Conservation (phyloP, 306 rosid genomes). For the Chamaecrista fasciculata region DNA sequence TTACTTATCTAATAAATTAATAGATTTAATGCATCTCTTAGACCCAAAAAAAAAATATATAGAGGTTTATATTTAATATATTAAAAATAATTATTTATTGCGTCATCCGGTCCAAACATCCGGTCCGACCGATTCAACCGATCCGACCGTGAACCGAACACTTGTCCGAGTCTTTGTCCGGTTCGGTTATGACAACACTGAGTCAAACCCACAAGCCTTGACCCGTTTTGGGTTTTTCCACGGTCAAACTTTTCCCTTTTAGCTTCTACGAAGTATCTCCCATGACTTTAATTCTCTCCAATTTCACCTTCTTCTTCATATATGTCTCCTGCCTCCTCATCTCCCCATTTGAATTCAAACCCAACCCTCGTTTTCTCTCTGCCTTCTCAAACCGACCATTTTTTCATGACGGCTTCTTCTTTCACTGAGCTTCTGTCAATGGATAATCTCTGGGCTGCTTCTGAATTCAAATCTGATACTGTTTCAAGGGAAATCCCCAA, state of each 20-base stretch:
- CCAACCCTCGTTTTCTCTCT: conserved; percentile 27
- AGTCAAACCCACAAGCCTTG: conserved; percentile 92
- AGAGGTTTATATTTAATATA: too few species aligned
- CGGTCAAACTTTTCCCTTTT: conserved; percentile 66
- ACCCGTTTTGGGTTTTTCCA: conserved; percentile 64
- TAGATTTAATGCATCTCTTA: too few species aligned
- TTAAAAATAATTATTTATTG: too few species aligned
- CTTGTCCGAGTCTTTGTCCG: too few species aligned
- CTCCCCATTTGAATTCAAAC: conserved; percentile 21
- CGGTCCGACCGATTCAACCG: too few species aligned
- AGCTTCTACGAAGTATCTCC: conserved; percentile 62
- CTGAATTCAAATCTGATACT: conserved; percentile 33
- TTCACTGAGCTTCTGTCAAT: conserved; percentile 50
- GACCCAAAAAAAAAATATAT: too few species aligned
- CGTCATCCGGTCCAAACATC: too few species aligned
- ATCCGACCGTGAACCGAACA: too few species aligned
- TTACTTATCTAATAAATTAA: too few species aligned
- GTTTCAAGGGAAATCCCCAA: conserved; percentile 44
- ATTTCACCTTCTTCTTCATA: neutral
- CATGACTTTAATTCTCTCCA: conserved; percentile 20
- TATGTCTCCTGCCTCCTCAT: neutral
- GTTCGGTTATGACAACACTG: too few species aligned
- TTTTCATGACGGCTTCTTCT: conserved; percentile 37
- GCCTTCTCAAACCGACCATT: neutral
- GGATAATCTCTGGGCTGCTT: conserved; percentile 45